Base-by-base conservation (phyloP, 2,329 filamentous ascomycete species). In the Juglanconis sp. region DNA sequence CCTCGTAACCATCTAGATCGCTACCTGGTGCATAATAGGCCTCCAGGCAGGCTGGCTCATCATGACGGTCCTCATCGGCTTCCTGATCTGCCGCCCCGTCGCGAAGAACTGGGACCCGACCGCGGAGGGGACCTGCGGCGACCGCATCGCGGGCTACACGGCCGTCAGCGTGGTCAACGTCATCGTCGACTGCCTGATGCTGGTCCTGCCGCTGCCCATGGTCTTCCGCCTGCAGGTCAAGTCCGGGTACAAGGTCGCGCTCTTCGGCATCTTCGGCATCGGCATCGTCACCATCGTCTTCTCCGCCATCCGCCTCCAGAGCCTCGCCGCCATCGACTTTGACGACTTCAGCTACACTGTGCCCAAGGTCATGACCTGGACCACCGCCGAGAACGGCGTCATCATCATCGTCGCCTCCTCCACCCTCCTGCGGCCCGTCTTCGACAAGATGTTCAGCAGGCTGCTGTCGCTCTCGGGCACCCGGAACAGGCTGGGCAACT, bases 101-200 rank as follows among this genome's bases (percentile, higher is more conserved):
- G 59, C 51, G 34, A 65, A 62, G 31, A 68, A 62, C 47, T 69
- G 66, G 52, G 67, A 71, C 31, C 65, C 65, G 3, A 62, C 67
- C 4, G 65, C 69, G 32, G 44, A 54, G 31, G 70, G 73, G 24
- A 69, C 68, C 2, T 78, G 76, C 55, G 73, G 73, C 48, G 70
- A 75, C 58, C 68, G 73, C 50, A 68, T 72, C 38, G 68, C 70
- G 4, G 70, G 71, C n/a, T 77, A 75, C 56, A 73, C 76, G 49
- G 72, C 71, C 42, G 73, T 74, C 53, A 74, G 73, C 8, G 71
- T 70, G 1, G 74, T 75, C 60, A 77, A 76, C 60, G 73, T 76
- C 49, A 61, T 74, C 13, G 72, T 72, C 24, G 76, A 78, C 62
- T 57, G 76, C 9, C 64, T 73, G 38, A 74, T 78, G 56, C 66